A percentile compares a stretch with the other conserved stretches of the same genome.
These are phyloP conservation scores for Vigna nakashimae DNA, from an alignment of 306 rosid species.

Conservation along the genomic window DNA sequence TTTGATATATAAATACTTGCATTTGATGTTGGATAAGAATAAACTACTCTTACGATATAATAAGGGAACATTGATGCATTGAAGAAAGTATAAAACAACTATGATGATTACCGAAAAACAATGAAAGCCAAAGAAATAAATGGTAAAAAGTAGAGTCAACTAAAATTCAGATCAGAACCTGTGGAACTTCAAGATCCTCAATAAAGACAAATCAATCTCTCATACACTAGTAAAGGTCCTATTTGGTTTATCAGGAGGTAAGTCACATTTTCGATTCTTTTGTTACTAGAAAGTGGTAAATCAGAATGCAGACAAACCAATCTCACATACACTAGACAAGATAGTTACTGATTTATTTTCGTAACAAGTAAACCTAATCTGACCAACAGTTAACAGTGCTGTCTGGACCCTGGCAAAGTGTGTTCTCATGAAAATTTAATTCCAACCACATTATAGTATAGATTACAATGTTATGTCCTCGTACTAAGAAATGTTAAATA, in stretches of 20 bases:
- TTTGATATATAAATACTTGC: slow-evolving; percentile 10
- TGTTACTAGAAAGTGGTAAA: neutral
- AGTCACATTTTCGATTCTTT: neutral
- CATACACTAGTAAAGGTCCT: neutral
- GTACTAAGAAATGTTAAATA: slow-evolving; percentile 18
- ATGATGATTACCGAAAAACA: neutral
- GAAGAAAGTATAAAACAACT: slow-evolving; percentile 8
- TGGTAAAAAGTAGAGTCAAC: neutral
- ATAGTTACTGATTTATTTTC: neutral
- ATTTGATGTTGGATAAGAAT: slow-evolving; percentile 19
- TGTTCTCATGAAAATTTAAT: neutral
- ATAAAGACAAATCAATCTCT: no score
- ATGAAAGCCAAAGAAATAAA: slow-evolving; percentile 23
- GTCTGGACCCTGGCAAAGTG: slow-evolving; percentile 6
- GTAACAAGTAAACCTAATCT: neutral
- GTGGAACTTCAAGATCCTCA: neutral
- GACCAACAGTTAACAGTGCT: slow-evolving; percentile 10
- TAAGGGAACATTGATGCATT: neutral
- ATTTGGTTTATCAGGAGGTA: neutral
- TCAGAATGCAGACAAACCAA: slow-evolving; percentile 1
- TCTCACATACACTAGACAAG: neutral
- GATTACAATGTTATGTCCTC: slow-evolving; percentile 1
- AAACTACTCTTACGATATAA: slow-evolving; percentile 21
- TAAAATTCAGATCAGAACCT: neutral
- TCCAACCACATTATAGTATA: slow-evolving; percentile 5